Evolutionary conservation across 2,329 filamentous ascomycete species (phyloP).

Genomic region (Fusarium foetens): DNA sequence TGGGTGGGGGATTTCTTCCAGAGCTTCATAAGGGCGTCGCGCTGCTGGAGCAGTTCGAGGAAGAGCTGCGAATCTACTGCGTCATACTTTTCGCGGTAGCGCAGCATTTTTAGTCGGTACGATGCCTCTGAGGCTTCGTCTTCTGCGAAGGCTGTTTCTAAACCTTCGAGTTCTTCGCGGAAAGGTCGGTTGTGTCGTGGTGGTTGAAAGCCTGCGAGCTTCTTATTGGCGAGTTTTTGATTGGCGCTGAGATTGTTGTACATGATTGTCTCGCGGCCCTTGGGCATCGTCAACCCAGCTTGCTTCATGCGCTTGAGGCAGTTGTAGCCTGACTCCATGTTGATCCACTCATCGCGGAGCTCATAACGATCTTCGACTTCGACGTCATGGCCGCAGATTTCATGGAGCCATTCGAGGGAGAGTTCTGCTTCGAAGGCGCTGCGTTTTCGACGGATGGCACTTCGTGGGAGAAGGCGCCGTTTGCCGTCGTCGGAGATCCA

Average conservation of each 20-base stretch:
- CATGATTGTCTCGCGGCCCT: conserved; percentile 53
- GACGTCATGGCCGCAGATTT: conserved; percentile 62
- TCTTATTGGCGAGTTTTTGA: conserved; percentile 33
- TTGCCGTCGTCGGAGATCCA: conserved; percentile 75
- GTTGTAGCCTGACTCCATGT: conserved; percentile 56
- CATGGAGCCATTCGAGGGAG: conserved; percentile 66
- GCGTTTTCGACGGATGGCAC: conserved; percentile 65
- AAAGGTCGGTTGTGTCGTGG: conserved; percentile 53
- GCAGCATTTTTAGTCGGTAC: conserved; percentile 45
- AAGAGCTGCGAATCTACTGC: conserved; percentile 37
- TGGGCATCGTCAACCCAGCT: conserved; percentile 55
- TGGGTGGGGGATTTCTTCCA: conserved; percentile 35
- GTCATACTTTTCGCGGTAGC: conserved; percentile 43
- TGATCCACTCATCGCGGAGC: conserved; percentile 60
- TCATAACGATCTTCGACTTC: conserved; percentile 43
- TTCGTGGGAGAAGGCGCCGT: conserved; percentile 67
- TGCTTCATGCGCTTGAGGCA: conserved; percentile 60
- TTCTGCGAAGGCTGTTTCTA: conserved; percentile 46
- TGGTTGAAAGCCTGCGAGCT: conserved; percentile 45
- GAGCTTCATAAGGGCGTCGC: conserved; percentile 41
- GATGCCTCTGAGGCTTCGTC: background rate
- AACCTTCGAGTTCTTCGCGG: conserved; percentile 54
- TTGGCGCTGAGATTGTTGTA: conserved; percentile 41
- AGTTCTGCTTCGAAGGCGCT: conserved; percentile 69
- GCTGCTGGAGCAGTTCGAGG: conserved; percentile 49